Evolutionary conservation across 768 basidiomycete genomes (phyloP), one percentile per base, ranked within the genome.

Genomic region (Serpula lacrymans): DNA sequence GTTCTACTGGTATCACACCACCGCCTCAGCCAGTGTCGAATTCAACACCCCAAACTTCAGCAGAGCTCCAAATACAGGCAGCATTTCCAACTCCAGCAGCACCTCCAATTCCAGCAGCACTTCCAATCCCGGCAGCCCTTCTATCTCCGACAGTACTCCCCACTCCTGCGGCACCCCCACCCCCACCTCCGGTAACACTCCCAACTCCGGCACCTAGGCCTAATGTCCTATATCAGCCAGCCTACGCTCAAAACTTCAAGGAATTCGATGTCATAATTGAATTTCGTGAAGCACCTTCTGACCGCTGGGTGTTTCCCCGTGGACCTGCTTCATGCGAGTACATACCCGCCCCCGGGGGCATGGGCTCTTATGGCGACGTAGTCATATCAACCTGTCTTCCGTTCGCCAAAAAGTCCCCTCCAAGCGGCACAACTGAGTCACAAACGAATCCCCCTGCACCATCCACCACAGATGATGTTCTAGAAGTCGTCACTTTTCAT

Each of bases 211-310:
- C 28, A 29, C 11, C 14, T 29, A 29, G 11, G 14, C n/a, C n/a
- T n/a, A n/a, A n/a, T n/a, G n/a, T 12, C 11, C 58, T 47, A 41
- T 57, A 47, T 44, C 57, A 50, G 30, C 49, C 50, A 28, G 10
- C 11, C 34, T 35, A 11, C n/a, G 10, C 34, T 10, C 56, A 51
- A 41, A 17, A 37, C 21, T 54, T 70, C 24, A 80, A 74, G 52
- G 74, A 77, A n/a, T 85, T 80, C 51, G 87, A 89, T 54, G 54
- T 90, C 1, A 76, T 88, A 17, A 53, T 90, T 37, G 84, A 86
- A 52, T 88, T 86, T 48, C 63, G 70, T 36, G 87, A 88, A 51
- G 62, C 65, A 4, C 68, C 77, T 3, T 65, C 67, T 30, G 83
- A 86, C 34, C 74, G 80, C n/a, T 82, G 78, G 76, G 50, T 84